Evolutionary conservation across 164 flowering plant species (phyloP).

Genomic region (Stephania japonica): DNA sequence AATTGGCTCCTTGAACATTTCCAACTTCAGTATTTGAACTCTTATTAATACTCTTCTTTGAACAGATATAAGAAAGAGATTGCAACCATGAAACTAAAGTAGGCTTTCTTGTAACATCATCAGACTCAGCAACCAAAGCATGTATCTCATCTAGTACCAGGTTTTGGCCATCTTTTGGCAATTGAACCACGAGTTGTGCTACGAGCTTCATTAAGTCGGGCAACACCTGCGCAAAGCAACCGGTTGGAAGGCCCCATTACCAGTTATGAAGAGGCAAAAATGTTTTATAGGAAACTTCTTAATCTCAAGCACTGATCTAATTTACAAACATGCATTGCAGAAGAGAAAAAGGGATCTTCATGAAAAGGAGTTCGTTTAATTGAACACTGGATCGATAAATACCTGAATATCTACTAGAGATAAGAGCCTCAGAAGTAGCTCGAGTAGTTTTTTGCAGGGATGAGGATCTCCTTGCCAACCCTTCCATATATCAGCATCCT

Average conservation of each 20-base stretch:
- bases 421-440: slow-evolving; percentile 69
- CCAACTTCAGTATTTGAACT: slow-evolving; percentile 10
- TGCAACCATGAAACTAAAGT: slow-evolving; percentile 90
- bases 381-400: background rate
- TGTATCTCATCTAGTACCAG: slow-evolving; percentile 63
- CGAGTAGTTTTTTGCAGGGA: slow-evolving; percentile 58
- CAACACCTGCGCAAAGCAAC: slow-evolving; percentile 52
- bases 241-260: background rate
- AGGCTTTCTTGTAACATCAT: slow-evolving; percentile 86
- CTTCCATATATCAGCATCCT: slow-evolving; percentile 41
- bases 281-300: background rate
- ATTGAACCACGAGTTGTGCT: slow-evolving; percentile 48
- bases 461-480: slow-evolving; percentile 70
- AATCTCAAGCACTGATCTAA: background rate
- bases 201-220: slow-evolving; percentile 75
- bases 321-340: background rate
- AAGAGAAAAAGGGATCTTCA: too few relatives aligned
- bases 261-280: background rate
- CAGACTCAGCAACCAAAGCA: slow-evolving; percentile 78
- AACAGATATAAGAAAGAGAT: slow-evolving; percentile 74
- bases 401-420: slow-evolving; percentile 87
- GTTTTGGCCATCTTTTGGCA: slow-evolving; percentile 65
- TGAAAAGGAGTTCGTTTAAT: background rate
- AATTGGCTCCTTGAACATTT: slow-evolving; percentile 8
- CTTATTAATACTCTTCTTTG: slow-evolving; percentile 24